These are phyloP conservation scores for Ceratobasidium sp. DNA, from an alignment of 1,284 basidiomycete species.

Conservation along the genomic window DNA sequence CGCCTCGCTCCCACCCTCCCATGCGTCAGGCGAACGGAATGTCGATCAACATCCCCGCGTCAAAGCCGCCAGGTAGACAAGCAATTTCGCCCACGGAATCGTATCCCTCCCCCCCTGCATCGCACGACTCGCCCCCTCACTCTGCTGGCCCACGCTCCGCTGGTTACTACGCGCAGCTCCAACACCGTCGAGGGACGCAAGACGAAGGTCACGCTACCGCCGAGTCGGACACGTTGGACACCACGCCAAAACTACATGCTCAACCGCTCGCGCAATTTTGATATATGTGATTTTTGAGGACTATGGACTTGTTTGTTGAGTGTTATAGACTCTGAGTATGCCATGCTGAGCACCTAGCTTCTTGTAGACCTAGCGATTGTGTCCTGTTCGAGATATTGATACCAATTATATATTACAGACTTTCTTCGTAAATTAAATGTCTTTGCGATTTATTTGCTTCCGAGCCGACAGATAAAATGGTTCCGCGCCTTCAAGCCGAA, in stretches of 20 bases:
- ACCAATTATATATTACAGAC: conserved; percentile 17
- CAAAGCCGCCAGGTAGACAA: conserved; percentile 39
- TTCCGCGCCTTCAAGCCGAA: not conserved
- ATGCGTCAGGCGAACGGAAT: conserved; percentile 46
- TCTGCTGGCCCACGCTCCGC: conserved; percentile 25
- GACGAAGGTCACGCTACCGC: not conserved
- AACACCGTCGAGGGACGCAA: conserved; percentile 32
- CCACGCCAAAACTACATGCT: conserved; percentile 8
- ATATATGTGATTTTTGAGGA: conserved; percentile 1
- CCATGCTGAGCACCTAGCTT: conserved; percentile 9
- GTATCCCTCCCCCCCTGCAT: conserved; percentile 81
- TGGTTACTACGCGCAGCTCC: conserved; percentile 9
- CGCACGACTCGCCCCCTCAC: conserved; percentile 71
- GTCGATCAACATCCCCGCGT: conserved; percentile 42
- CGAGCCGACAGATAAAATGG: conserved; percentile 22
- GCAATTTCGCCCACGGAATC: conserved; percentile 61
- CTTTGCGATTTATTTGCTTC: conserved; percentile 37
- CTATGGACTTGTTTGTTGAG: conserved; percentile 26
- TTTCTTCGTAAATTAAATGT: conserved; percentile 11
- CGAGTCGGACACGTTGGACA: not conserved
- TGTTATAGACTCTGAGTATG: conserved; percentile 26
- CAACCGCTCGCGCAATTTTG: conserved; percentile 23
- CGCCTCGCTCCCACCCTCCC: conserved; percentile 48
- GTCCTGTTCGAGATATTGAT: conserved; percentile 10
- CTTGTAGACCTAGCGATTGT: conserved; percentile 27